phyloP scores from a whole-genome alignment of 768 basidiomycete species.

The Naganishia onofrii region DNA sequence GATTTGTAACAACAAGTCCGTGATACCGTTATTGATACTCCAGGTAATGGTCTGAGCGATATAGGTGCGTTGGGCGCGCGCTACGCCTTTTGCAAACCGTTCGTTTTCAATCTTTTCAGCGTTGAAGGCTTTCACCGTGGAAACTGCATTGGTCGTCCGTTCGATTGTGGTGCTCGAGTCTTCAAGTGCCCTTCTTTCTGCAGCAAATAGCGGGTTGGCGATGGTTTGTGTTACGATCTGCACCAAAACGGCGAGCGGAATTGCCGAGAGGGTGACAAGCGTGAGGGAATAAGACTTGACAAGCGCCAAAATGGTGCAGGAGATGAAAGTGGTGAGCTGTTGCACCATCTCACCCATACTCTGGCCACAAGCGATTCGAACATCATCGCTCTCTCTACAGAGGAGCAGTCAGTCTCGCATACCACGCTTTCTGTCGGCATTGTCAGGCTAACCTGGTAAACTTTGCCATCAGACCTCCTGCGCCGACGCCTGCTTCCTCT shows the following conservation, averaged over 20 bases:
- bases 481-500: conserved; percentile 61
- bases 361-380: conserved; percentile 77
- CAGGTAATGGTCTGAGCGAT: conserved; percentile 66
- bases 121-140: conserved; percentile 92
- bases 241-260: conserved; percentile 75
- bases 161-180: conserved; percentile 76
- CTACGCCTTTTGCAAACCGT: conserved; percentile 57
- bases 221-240: conserved; percentile 71
- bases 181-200: conserved; percentile 67
- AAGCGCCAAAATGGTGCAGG: conserved; percentile 80
- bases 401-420: not conserved
- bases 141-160: conserved; percentile 67
- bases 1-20: conserved; percentile 77
- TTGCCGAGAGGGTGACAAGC: conserved; percentile 83
- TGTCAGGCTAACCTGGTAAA: conserved; percentile 66
- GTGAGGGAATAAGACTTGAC: conserved; percentile 75
- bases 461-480: conserved; percentile 88
- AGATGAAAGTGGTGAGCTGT: conserved; percentile 72
- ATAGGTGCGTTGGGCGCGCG: conserved; percentile 57
- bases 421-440: too few relatives aligned
- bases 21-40: conserved; percentile 66
- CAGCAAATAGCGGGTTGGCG: conserved; percentile 65
- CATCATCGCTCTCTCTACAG: conserved; percentile 86
- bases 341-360: conserved; percentile 75
- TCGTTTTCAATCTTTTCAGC: conserved; percentile 63